These are phyloP conservation scores for Oxytropis ochrocephala DNA, from an alignment of 306 rosid species.

Conservation along the genomic window DNA sequence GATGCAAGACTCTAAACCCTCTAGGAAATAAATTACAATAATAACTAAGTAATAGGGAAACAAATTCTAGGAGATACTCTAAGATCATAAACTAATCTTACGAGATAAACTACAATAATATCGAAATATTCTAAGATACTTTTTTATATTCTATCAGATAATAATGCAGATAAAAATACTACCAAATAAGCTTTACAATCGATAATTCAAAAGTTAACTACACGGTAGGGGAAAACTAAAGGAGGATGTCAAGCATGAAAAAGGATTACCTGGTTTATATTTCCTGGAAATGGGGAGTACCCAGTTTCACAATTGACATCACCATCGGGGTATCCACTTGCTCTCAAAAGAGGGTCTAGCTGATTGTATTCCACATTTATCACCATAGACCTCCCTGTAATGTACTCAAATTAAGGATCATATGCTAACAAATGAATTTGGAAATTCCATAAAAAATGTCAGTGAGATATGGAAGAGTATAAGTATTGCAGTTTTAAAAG, in stretches of 20 bases:
- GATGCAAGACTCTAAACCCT: too few relatives aligned
- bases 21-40: too few relatives aligned
- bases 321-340: constrained; percentile 84
- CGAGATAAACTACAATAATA: too few relatives aligned
- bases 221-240: background rate
- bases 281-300: constrained; percentile 94
- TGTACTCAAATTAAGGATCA: constrained; percentile 10
- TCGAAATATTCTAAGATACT: too few relatives aligned
- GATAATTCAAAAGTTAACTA: constrained; percentile 5
- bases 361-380: constrained; percentile 98
- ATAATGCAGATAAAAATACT: background rate
- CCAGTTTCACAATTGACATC: constrained; percentile 85
- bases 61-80: too few relatives aligned
- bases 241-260: constrained; percentile 15
- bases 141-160: background rate
- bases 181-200: background rate
- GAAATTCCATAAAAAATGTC: background rate
- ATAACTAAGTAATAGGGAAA: too few relatives aligned
- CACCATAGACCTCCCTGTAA: constrained; percentile 87
- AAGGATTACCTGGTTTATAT: constrained; percentile 83
- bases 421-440: background rate
- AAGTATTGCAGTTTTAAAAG: background rate
- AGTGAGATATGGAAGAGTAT: background rate
- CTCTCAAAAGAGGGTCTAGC: constrained; percentile 96
- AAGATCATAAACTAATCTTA: too few relatives aligned